Evolutionary conservation across 345 rosid genomes (phyloP).

Genomic region (Anastatica hierochuntica): DNA sequence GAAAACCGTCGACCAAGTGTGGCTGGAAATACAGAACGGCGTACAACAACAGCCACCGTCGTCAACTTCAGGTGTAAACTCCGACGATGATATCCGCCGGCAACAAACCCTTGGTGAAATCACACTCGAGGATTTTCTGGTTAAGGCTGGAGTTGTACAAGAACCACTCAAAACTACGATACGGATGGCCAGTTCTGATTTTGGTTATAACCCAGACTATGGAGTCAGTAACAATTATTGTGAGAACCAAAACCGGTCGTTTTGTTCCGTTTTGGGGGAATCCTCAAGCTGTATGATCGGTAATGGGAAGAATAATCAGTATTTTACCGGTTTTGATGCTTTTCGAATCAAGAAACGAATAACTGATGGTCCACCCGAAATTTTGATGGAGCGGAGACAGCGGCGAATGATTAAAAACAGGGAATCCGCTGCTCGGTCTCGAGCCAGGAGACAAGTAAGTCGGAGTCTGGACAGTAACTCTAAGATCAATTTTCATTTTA

Average conservation of each 20-base stretch:
- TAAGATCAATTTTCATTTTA: neutral
- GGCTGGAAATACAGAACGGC: conserved; percentile 72
- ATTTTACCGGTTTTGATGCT: conserved; percentile 24
- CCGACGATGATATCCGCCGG: conserved; percentile 26
- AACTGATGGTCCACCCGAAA: conserved; percentile 58
- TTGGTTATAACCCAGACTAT: conserved; percentile 17
- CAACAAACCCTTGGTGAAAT: conserved; percentile 71
- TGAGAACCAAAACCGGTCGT: conserved; percentile 22
- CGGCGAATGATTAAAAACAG: conserved; percentile 89
- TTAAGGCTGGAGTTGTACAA: conserved; percentile 76
- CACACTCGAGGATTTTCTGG: conserved; percentile 73
- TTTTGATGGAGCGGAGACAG: conserved; percentile 70
- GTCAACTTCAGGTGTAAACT: neutral
- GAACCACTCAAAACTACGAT: conserved; percentile 22
- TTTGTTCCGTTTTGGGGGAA: conserved; percentile 32
- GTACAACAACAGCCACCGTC: conserved; percentile 19
- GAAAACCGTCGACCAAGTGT: conserved; percentile 87
- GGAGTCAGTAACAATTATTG: conserved; percentile 30
- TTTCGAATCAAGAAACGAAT: conserved; percentile 40
- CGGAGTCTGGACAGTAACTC: too few species aligned
- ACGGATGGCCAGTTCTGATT: conserved; percentile 14
- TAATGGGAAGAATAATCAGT: conserved; percentile 19
- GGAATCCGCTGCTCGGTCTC: conserved; percentile 90
- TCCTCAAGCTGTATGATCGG: conserved; percentile 23
- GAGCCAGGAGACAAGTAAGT: conserved; percentile 83